Base-by-base conservation (phyloP, 345 rosid genomes). In the Hevea brasiliensis region DNA sequence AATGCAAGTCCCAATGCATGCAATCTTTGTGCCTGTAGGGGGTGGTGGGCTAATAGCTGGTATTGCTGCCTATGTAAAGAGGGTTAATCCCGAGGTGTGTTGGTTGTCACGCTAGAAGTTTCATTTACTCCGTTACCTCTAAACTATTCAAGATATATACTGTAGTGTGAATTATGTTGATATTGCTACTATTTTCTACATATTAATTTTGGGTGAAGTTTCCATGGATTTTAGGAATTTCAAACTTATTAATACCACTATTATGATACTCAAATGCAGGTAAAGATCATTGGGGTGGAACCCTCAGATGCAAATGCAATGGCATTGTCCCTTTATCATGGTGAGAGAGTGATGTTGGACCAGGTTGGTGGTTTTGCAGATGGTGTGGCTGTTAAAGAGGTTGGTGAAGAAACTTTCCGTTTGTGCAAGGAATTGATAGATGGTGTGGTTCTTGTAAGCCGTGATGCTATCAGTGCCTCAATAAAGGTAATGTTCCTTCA, bases 1-100 rank as follows among this genome's bases (percentile, higher is more conserved):
- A 70, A 83, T 81, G 81, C 81, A 80, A 70, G 91, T 82, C 67
- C 93, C 98, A 10, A 35, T 95, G 26, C 94, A 91, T 73, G 98
- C 98, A 21, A 95, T 95, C 74, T 95, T 95, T 84, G 98, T 95
- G 40, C 99, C 99, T 7, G 86, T 95, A 6, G 99, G 99, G 45
- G 99, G 99, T 81, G 99, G 99, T 47, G 98, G 99, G 44, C 86
- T 95, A 44, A 86, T 92, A 45, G 98, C 98, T 81, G 99, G 99
- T 72, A 89, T 95, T 85, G 99, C 99, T 76, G 96, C 99, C 60
- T 93, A 89, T 66, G 89, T 90, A 12, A 95, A 95, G 87, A 87
- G 91, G 84, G 97, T 95, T 75, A 79, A 84, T 78, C 94, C 97
- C 0, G 85, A 89, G 96, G 99, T 95, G 45, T 75, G 85, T 75